Evolutionary conservation across 1,139 yeast genomes (phyloP).

Genomic region (Geotrichum bryndzae): DNA sequence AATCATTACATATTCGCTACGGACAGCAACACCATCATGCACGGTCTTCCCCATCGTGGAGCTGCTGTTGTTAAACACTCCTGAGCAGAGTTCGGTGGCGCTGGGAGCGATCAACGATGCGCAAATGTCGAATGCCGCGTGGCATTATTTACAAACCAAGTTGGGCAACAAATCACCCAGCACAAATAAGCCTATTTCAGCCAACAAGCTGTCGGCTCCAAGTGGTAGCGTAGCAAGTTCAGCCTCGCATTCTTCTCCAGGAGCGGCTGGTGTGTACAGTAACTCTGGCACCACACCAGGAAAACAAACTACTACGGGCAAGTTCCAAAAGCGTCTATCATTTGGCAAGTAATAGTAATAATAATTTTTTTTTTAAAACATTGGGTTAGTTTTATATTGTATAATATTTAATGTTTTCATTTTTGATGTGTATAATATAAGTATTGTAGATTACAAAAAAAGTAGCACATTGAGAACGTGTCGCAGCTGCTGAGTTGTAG

Average conservation of each 20-base stretch:
- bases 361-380: not conserved
- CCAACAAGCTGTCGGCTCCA: not conserved
- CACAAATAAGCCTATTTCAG: not conserved
- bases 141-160: not conserved
- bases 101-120: not conserved
- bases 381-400: not conserved
- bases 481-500: too few relatives aligned
- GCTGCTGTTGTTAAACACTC: slow-evolving; percentile 63
- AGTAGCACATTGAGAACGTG: too few relatives aligned
- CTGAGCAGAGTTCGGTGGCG: slow-evolving; percentile 19
- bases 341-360: slow-evolving; percentile 8
- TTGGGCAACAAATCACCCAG: not conserved
- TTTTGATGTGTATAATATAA: not conserved
- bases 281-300: not conserved
- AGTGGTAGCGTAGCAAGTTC: not conserved
- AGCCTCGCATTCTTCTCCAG: not conserved
- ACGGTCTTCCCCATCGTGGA: slow-evolving; percentile 63
- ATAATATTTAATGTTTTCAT: not conserved
- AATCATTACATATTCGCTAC: slow-evolving; percentile 30
- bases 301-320: not conserved
- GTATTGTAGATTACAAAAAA: too few relatives aligned
- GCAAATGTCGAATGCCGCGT: not conserved
- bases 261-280: not conserved
- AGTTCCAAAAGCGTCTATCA: slow-evolving; percentile 13
- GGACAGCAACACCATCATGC: slow-evolving; percentile 25